A percentile compares a stretch with the other conserved stretches of the same genome.
phyloP scores from a whole-genome alignment of 805 yeast genomes.

The Candida khao-thaluensis region DNA sequence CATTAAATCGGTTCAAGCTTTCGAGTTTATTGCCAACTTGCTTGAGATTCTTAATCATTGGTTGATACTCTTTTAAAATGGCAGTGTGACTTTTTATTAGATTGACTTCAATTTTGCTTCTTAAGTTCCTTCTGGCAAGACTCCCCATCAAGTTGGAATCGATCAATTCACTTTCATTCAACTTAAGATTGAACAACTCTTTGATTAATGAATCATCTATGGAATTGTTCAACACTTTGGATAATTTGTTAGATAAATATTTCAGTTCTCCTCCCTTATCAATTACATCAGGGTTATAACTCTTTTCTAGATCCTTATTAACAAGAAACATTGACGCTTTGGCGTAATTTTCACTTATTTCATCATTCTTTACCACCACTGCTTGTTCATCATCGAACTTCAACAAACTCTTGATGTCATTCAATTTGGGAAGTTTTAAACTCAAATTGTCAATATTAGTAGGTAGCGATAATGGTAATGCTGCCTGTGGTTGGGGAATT shows the following conservation, averaged over 20 bases:
- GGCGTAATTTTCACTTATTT: constrained; percentile 50
- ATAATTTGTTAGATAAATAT: constrained; percentile 42
- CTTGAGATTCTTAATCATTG: constrained; percentile 28
- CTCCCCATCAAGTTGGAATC: constrained; percentile 56
- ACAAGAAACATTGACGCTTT: constrained; percentile 40
- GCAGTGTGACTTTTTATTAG: constrained; percentile 51
- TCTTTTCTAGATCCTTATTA: not conserved
- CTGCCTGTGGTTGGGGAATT: constrained; percentile 43
- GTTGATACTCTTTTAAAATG: constrained; percentile 33
- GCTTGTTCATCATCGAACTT: constrained; percentile 19
- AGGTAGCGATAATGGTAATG: constrained; percentile 40
- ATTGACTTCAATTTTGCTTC: constrained; percentile 61
- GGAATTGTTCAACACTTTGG: constrained; percentile 48
- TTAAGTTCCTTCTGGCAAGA: constrained; percentile 56
- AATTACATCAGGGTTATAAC: not conserved
- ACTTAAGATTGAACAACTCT: constrained; percentile 28
- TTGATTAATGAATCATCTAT: constrained; percentile 38
- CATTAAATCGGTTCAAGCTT: constrained; percentile 20
- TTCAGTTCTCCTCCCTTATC: constrained; percentile 3
- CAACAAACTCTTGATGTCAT: constrained; percentile 30
- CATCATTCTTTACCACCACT: constrained; percentile 13
- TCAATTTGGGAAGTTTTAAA: constrained; percentile 33
- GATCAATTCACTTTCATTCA: constrained; percentile 32
- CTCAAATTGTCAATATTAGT: constrained; percentile 31
- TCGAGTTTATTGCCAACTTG: constrained; percentile 19